Evolutionary conservation across 257 asterid species (phyloP).

Genomic region (Lithospermum erythrorhizon): DNA sequence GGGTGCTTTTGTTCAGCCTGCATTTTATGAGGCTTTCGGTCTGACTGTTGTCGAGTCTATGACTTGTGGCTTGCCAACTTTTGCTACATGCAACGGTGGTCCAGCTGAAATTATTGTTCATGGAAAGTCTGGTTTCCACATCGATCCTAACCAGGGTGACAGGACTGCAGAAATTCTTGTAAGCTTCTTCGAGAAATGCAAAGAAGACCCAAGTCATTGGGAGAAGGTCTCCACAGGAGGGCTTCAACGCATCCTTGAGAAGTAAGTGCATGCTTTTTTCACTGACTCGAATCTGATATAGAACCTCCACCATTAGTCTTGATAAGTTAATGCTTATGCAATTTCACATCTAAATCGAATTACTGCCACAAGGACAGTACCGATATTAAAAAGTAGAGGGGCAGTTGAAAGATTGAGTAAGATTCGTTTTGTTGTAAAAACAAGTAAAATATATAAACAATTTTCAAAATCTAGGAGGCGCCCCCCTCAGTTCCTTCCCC

Average conservation of each 20-base stretch:
- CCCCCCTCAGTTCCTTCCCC: too few relatives aligned
- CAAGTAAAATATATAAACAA: too few relatives aligned
- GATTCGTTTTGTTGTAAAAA: too few relatives aligned
- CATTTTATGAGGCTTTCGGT: conserved; percentile 14
- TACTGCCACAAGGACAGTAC: background rate
- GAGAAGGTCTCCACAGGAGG: conserved; percentile 11
- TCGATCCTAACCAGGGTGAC: conserved; percentile 14
- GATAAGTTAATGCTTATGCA: background rate
- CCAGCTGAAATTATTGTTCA: conserved; percentile 14
- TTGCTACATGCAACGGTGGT: conserved; percentile 17
- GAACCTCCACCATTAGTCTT: too few relatives aligned
- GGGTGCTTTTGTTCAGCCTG: conserved; percentile 16
- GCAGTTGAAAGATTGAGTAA: too few relatives aligned
- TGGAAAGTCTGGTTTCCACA: conserved; percentile 16
- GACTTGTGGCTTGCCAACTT: conserved; percentile 17
- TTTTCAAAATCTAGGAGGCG: too few relatives aligned
- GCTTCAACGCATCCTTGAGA: conserved; percentile 12
- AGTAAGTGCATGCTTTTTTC: background rate
- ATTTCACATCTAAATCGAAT: background rate
- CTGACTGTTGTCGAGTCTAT: conserved; percentile 15
- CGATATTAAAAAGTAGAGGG: too few relatives aligned
- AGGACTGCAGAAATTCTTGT: conserved; percentile 10
- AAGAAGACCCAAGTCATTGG: conserved; percentile 16
- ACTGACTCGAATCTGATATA: too few relatives aligned
- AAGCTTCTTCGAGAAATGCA: conserved; percentile 10